Conservation (phyloP, 768 basidiomycete genomes). For the Mycena capillaripes region DNA sequence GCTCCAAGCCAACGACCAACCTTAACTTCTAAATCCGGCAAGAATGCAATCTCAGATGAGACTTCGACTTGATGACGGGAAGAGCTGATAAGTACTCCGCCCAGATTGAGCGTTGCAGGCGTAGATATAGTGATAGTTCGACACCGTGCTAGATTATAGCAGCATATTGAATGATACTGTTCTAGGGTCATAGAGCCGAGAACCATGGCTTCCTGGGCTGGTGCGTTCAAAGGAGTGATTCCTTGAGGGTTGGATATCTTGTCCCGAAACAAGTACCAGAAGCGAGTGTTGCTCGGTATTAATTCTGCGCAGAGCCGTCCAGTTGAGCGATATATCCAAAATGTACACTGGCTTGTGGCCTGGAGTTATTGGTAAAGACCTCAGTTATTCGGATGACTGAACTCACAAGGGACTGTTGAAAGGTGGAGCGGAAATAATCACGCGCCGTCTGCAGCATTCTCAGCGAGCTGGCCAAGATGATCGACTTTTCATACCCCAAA, state of each 20-base stretch:
- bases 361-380: not conserved
- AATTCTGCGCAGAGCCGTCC: too few species aligned
- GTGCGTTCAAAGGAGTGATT: not conserved
- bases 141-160: not conserved
- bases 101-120: not conserved
- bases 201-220: not conserved
- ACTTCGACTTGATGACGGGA: not conserved
- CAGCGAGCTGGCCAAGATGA: not conserved
- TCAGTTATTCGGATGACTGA: not conserved
- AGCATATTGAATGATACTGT: constrained; percentile 12
- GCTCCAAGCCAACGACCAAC: not conserved
- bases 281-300: not conserved
- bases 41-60: constrained; percentile 5
- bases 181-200: not conserved
- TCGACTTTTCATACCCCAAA: not conserved
- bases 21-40: not conserved
- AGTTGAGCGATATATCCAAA: constrained; percentile 19
- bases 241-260: not conserved
- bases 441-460: not conserved
- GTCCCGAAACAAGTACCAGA: not conserved
- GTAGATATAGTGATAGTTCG: not conserved
- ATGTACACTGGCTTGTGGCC: not conserved
- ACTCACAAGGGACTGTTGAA: not conserved
- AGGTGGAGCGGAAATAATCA: not conserved
- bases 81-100: not conserved